Evolutionary conservation across 257 asterid species (phyloP), one percentile per base, ranked within the genome.

Genomic region (Paulownia fortunei): DNA sequence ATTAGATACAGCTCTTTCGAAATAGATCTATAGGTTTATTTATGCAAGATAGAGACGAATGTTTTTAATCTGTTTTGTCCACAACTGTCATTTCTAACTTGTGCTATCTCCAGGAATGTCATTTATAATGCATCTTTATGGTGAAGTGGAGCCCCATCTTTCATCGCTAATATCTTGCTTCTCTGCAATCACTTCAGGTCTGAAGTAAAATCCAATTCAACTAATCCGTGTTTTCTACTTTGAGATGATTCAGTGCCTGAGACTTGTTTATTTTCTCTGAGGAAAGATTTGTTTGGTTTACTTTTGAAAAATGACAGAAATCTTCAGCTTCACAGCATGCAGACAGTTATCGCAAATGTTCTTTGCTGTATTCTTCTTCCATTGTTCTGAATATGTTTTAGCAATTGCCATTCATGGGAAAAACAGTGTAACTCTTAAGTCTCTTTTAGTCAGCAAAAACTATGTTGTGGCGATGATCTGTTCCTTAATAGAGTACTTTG

Each of bases 371-470:
- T 10, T 87, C 80, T 88, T 89, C 87, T 95, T 91, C 82, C 98
- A 95, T 36, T 52, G 83, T 67, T 91, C 97, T 0, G 98, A 95
- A 79, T 91, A 88, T 44, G 16, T 90, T 56, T 87, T 95, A 18
- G 99, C 92, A 12, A 47, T 89, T 77, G 12, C 55, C 69, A 37
- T 89, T 80, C 98, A 93, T 3, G 97, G 98, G 71, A 95, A 83
- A 85, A 85, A 81, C 54, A 90, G 72, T 34, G 92, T 85, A 26
- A 74, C 89, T 46, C 79, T 89, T 44, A 93, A 68, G 66, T 91
- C 99, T n/a, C 98, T 95, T 72, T 74, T 95, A 56, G 84, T 95
- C 90, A 95, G 99, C 88, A 65, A 69, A 70, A 80, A 82, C 74
- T 95, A 91, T 79, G 49, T 79, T 1, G 42, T 95, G 72, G 98